Evolutionary conservation across 2,329 filamentous ascomycete genomes (phyloP).

Genomic region (Coniochaeta hoffmannii): DNA sequence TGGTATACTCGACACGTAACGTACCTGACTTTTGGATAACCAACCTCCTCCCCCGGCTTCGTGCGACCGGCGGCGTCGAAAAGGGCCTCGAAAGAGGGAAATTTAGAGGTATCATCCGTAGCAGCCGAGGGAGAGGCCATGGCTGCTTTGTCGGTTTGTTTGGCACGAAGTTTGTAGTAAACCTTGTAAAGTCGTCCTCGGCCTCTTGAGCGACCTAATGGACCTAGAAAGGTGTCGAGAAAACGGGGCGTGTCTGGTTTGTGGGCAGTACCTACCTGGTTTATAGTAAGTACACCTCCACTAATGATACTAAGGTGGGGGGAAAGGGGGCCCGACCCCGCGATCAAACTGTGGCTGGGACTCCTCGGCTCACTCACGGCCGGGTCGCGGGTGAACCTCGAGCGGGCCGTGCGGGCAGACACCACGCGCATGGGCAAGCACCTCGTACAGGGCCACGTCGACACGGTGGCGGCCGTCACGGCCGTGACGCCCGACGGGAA

Average conservation of each 20-base stretch:
- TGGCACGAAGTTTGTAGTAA: no score
- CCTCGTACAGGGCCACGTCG: slow-evolving; percentile 96
- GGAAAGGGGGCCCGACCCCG: no score
- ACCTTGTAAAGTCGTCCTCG: no score
- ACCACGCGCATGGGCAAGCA: slow-evolving; percentile 98
- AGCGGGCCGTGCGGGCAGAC: slow-evolving; percentile 82
- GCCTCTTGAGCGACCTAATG: no score
- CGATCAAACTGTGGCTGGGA: no score
- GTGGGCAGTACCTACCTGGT: no score
- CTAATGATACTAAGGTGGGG: no score
- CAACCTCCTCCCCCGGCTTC: neutral
- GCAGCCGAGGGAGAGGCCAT: no score
- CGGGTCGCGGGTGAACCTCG: slow-evolving; percentile 75
- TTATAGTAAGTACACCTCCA: no score
- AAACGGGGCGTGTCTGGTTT: no score
- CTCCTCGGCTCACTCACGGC: slow-evolving; percentile 66
- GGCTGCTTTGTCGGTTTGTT: no score
- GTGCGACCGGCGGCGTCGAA: neutral
- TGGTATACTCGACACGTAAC: neutral
- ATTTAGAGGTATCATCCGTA: neutral
- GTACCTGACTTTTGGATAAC: neutral
- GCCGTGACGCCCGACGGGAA: slow-evolving; percentile 77
- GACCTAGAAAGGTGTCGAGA: no score
- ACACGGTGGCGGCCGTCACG: slow-evolving; percentile 73
- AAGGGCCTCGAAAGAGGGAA: neutral